These are phyloP conservation scores for Cenchrus purpureus DNA, from an alignment of 176 grass and related monocot species.

Conservation along the genomic window DNA sequence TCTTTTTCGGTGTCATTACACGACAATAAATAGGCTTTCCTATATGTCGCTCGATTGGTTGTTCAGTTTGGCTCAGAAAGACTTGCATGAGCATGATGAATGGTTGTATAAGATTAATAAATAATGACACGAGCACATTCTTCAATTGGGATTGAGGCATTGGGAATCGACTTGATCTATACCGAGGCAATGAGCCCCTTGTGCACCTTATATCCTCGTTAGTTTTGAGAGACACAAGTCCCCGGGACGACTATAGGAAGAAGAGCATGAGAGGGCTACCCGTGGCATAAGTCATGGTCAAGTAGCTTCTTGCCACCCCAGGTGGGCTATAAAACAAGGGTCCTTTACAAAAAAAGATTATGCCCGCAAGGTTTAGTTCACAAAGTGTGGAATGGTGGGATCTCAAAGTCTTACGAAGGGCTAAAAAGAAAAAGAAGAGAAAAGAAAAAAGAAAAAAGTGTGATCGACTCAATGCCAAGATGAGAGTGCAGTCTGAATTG, in stretches of 20 bases:
- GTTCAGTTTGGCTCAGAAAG: no score
- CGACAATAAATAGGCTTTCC: no score
- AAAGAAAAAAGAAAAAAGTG: neutral
- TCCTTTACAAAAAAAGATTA: neutral
- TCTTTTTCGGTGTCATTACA: no score
- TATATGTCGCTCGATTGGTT: no score
- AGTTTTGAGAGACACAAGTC: neutral
- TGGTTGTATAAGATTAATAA: neutral
- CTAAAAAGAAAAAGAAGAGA: neutral
- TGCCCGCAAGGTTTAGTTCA: neutral
- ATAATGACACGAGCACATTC: no score
- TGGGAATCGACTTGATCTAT: neutral
- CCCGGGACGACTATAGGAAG: neutral
- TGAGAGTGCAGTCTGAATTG: no score
- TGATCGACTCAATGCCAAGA: no score
- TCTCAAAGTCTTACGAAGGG: neutral
- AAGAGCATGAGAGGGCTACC: slow-evolving; percentile 15
- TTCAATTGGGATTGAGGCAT: no score
- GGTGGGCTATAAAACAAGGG: neutral
- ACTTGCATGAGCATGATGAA: no score
- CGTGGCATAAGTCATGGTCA: neutral
- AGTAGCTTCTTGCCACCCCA: neutral
- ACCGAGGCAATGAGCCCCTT: neutral
- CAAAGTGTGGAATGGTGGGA: neutral
- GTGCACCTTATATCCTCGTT: neutral